Base-by-base conservation (phyloP, 2,329 filamentous ascomycete species). In the Pseudocercospora cruenta region DNA sequence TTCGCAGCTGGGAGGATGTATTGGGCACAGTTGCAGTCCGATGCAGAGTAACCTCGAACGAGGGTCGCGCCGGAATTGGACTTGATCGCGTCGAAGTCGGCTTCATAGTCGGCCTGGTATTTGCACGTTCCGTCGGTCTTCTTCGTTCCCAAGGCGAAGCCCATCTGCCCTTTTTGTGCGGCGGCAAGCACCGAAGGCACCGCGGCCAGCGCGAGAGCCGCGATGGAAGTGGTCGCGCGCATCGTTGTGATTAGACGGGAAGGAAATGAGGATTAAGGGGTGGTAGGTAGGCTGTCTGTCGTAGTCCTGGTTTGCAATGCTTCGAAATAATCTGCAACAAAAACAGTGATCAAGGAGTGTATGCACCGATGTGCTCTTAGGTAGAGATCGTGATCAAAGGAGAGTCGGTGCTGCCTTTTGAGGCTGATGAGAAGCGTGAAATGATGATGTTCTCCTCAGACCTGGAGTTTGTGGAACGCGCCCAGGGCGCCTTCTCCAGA, bases 71-170 rank as follows among this genome's bases (percentile, higher is more conserved):
- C 81, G 33, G 86, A 81, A 57, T 82, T 75, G 58, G 77, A 75
- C 71, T 83, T 82, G 73, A 91, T 83, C 58, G 85, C 83, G 63
- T 87, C 83, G 76, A 91, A 90, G 77, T 92, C 90, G 58, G 80
- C 81, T 71, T 87, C 84, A 78, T 90, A 92, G 78, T 91, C 89
- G 54, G 78, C 75, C 51, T 82, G 80, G 43, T 79, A 79, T 80
- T 92, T 92, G 84, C 90, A 92, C 47, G 76, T 78, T 49, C 84
- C 85, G 72, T 88, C 86, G 24, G 83, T 63, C 69, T 86, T 86
- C 76, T 90, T 88, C 72, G 88, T 86, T 67, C 90, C 90, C 12
- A 92, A 81, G 14, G 89, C 84, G 74, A 90, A 90, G 60, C 90
- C 90, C 67, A 91, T 80, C 31, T 78, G 83, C 59, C 88, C 88